Evolutionary conservation across 75 land plant species (phyloP).

Genomic region (Pinus albicaulis): DNA sequence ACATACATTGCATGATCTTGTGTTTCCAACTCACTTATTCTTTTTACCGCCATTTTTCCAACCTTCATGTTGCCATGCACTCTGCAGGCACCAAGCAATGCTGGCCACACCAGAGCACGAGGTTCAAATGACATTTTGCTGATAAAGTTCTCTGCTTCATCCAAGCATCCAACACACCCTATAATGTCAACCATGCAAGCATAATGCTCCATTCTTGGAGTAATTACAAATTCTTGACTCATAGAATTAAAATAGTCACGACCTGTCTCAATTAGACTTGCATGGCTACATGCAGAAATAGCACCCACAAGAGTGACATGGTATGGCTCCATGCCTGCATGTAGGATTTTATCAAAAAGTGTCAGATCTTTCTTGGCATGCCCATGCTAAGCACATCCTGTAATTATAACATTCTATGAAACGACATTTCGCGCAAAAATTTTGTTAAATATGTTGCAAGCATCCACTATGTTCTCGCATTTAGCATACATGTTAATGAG

Average conservation of each 20-base stretch:
- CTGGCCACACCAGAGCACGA: slow-evolving; percentile 2
- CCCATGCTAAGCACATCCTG: slow-evolving; percentile 23
- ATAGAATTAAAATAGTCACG: slow-evolving; percentile 12
- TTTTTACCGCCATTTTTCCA: slow-evolving; percentile 3
- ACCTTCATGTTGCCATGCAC: slow-evolving; percentile 8
- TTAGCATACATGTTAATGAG: slow-evolving; percentile 47
- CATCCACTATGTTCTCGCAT: slow-evolving; percentile 34
- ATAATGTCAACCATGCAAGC: slow-evolving; percentile 17
- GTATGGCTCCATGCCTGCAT: slow-evolving; percentile 9
- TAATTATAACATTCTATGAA: slow-evolving; percentile 37
- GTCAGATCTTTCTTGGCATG: slow-evolving; percentile 21
- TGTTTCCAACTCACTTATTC: slow-evolving; percentile 9
- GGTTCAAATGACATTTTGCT: slow-evolving; percentile 15
- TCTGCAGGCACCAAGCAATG: slow-evolving; percentile 18
- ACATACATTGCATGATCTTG: slow-evolving; percentile 17
- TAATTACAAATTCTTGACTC: slow-evolving; percentile 12
- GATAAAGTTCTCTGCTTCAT: slow-evolving; percentile 12
- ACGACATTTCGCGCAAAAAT: slow-evolving; percentile 17
- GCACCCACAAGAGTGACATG: slow-evolving; percentile 18
- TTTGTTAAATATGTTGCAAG: slow-evolving; percentile 20
- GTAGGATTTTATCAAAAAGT: slow-evolving; percentile 24
- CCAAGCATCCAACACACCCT: slow-evolving; percentile 17
- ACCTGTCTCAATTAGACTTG: slow-evolving; percentile 14
- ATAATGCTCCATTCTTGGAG: slow-evolving; percentile 17
- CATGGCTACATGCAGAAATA: slow-evolving; percentile 22